Conservation (phyloP, 2,329 filamentous ascomycete species). For the Coniochaeta sp. region DNA sequence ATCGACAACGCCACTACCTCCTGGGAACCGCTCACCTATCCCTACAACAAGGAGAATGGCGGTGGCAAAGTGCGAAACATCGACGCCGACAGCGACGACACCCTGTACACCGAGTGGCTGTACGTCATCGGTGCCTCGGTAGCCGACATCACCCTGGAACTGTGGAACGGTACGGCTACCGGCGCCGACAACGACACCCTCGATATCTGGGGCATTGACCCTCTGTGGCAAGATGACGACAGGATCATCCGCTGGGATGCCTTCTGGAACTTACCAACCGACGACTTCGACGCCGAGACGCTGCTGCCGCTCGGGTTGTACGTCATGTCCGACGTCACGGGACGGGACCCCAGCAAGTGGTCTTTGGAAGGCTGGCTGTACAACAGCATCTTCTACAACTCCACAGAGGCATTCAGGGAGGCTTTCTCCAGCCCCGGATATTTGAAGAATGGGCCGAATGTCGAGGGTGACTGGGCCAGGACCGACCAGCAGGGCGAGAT, state of each 20-base stretch:
- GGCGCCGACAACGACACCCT: conserved; percentile 34
- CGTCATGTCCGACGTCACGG: conserved; percentile 39
- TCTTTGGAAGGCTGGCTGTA: conserved; percentile 45
- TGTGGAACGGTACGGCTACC: conserved; percentile 31
- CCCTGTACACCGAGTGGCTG: conserved; percentile 25
- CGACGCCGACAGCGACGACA: conserved; percentile 24
- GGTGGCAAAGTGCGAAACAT: conserved; percentile 33
- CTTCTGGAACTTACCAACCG: conserved; percentile 31
- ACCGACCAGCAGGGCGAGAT: conserved; percentile 32
- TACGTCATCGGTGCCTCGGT: conserved; percentile 24
- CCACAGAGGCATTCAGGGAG: conserved; percentile 36
- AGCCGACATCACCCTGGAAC: conserved; percentile 36
- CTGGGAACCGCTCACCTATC: conserved; percentile 32
- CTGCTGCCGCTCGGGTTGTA: conserved; percentile 38
- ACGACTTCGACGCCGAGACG: conserved; percentile 32
- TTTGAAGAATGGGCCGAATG: conserved; percentile 36
- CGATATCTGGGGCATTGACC: conserved; percentile 32
- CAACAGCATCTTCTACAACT: conserved; percentile 44
- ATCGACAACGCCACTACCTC: conserved; percentile 28
- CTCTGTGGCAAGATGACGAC: conserved; percentile 31
- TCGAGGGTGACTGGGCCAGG: conserved; percentile 38
- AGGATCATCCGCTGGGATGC: conserved; percentile 39
- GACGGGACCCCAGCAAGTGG: conserved; percentile 44
- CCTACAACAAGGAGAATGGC: conserved; percentile 30
- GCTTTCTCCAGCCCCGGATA: conserved; percentile 36